A percentile compares a stretch with the other conserved stretches of the same genome.
These are phyloP conservation scores for Malus orientalis DNA, from an alignment of 306 rosid genomes.

Conservation along the genomic window DNA sequence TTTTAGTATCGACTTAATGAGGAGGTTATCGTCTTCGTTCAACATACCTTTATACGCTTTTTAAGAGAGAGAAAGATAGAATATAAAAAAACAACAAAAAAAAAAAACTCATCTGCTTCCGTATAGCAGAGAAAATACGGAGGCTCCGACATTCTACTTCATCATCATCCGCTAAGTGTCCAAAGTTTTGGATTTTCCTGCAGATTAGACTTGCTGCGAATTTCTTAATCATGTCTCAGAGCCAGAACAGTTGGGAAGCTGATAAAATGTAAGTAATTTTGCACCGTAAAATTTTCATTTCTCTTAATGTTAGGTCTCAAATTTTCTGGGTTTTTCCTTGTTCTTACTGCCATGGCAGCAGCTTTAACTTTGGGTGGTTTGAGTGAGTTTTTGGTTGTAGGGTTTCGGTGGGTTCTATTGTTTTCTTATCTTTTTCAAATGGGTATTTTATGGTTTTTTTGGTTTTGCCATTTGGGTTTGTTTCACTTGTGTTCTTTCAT, in stretches of 20 bases:
- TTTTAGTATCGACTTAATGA: background rate
- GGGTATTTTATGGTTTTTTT: background rate
- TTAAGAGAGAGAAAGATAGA: background rate
- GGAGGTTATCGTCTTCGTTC: background rate
- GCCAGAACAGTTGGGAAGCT: conserved; percentile 44
- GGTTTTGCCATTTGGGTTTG: background rate
- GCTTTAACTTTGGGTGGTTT: background rate
- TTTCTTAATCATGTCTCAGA: conserved; percentile 39
- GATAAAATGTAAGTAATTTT: conserved; percentile 38
- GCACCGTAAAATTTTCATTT: background rate
- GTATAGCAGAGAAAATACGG: background rate
- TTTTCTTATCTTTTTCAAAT: background rate
- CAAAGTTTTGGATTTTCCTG: background rate
- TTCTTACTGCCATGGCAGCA: background rate
- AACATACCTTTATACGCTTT: background rate
- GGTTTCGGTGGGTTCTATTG: background rate
- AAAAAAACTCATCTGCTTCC: background rate
- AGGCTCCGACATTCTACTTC: background rate
- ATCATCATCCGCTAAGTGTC: background rate
- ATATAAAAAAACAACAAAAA: background rate
- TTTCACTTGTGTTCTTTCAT: no score
- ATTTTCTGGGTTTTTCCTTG: background rate
- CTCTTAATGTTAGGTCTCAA: background rate
- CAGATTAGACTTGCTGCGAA: background rate
- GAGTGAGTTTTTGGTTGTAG: conserved; percentile 3